Evolutionary conservation across 2,329 filamentous ascomycete genomes (phyloP).

Genomic region (Monosporascus sp.): DNA sequence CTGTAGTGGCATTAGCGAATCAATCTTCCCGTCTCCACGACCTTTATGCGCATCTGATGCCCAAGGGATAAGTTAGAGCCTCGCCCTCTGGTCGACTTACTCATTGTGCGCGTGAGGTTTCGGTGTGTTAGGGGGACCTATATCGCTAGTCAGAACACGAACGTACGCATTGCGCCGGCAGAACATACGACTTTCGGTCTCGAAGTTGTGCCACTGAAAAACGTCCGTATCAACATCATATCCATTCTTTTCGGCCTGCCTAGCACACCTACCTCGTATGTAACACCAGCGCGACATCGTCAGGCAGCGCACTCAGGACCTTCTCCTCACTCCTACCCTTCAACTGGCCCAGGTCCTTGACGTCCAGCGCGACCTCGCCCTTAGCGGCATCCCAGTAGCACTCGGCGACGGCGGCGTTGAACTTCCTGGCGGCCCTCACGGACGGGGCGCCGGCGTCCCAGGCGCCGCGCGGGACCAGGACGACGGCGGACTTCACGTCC

Average conservation of each 20-base stretch:
- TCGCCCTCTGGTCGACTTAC: conserved; percentile 32
- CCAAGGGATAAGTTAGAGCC: not conserved
- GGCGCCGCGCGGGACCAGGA: conserved; percentile 69
- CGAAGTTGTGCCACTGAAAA: conserved; percentile 67
- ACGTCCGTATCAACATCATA: conserved; percentile 8
- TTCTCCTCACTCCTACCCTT: conserved; percentile 35
- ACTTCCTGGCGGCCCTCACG: conserved; percentile 71
- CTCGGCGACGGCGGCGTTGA: conserved; percentile 79
- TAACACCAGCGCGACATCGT: conserved; percentile 75
- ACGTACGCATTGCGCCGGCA: not conserved
- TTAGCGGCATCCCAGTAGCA: conserved; percentile 68
- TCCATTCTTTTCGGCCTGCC: too few relatives aligned
- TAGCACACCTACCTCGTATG: conserved; percentile 56
- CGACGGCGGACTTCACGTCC: conserved; percentile 73
- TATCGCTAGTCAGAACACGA: conserved; percentile 9
- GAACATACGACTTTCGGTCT: conserved; percentile 70
- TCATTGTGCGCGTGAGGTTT: conserved; percentile 78
- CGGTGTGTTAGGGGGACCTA: conserved; percentile 72
- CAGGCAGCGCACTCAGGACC: conserved; percentile 52
- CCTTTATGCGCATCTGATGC: not conserved
- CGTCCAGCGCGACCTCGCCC: conserved; percentile 66
- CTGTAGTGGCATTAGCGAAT: conserved; percentile 27
- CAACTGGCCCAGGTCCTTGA: conserved; percentile 71
- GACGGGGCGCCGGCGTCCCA: conserved; percentile 63
- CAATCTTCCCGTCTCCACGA: not conserved